phyloP scores from a whole-genome alignment of 2,329 filamentous ascomycete species.

The Colletotrichum paranaense region DNA sequence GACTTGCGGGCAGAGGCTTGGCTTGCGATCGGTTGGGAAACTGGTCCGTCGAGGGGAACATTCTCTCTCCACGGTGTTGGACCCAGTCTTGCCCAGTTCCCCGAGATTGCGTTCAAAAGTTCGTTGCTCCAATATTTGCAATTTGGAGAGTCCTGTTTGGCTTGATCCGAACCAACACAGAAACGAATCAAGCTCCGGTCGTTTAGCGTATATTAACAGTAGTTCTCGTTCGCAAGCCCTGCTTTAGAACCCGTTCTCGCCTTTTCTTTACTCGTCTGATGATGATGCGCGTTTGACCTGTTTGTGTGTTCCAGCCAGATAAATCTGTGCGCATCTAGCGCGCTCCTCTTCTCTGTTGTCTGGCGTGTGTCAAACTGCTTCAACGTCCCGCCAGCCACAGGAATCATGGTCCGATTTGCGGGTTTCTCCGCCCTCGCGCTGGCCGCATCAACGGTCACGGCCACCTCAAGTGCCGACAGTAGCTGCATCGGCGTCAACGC shows the following conservation, averaged over 20 bases:
- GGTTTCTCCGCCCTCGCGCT: conserved; percentile 17
- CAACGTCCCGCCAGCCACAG: not conserved
- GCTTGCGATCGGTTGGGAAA: conserved; percentile 15
- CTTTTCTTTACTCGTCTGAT: not conserved
- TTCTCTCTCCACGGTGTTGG: not conserved
- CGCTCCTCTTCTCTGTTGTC: not conserved
- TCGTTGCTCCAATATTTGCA: conserved; percentile 1
- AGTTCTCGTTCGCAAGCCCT: conserved; percentile 11
- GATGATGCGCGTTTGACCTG: not conserved
- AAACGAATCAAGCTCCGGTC: not conserved
- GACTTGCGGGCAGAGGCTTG: not conserved
- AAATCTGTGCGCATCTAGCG: conserved; percentile 7
- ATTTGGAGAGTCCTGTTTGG: not conserved
- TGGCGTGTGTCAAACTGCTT: not conserved
- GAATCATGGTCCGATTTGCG: conserved; percentile 12
- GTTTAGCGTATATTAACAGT: conserved; percentile 31
- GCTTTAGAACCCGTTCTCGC: not conserved
- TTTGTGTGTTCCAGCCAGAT: not conserved
- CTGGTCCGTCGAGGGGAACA: conserved; percentile 2
- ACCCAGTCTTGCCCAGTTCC: not conserved
- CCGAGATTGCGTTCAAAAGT: conserved; percentile 23
- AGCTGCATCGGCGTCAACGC: conserved; percentile 28
- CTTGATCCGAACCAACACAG: not conserved
- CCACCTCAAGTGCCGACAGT: not conserved
- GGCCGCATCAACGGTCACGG: not conserved